Base-by-base conservation (phyloP, 768 basidiomycete species). In the Boletus vermiculosoides region DNA sequence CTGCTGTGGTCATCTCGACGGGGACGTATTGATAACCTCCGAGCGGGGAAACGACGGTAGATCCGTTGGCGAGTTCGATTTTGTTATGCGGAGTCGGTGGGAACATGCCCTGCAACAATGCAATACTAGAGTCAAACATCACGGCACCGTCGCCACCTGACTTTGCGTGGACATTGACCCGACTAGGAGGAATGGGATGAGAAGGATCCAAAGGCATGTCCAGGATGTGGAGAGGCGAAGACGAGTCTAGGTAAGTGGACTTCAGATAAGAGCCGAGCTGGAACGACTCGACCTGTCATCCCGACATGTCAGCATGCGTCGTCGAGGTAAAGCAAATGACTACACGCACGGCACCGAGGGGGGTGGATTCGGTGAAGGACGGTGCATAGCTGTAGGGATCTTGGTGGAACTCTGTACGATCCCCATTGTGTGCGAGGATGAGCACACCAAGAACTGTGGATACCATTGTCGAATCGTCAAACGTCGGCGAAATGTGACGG, bases 11-110 rank as follows among this genome's bases (percentile, higher is more conserved):
- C 69, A 72, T 68, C 69, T 91, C 89, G 49, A 94, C 87, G 31
- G 91, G 89, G 53, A 94, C 82, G 62, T 94, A 94, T 73, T 92
- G 90, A 73, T 93, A 94, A 1, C 90, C 89, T 9, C 85, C 84
- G 28, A 94, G 80, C n/a, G 92, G 90, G 8, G 88, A 82, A 25
- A 83, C 77, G 56, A 94, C 72, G 25, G 76, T 81, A 22, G 85
- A 84, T 63, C 86, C 88, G 65, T 94, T 91, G 9, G 92, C 90
- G 23, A 95, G 83, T 10, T 77, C 77, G 55, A 88, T 86, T 65
- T 79, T 83, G 74, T 89, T 88, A 44, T 79, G 78, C 7, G 77
- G 72, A 55, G 80, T 88, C 3, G 91, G 90, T 7, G 92, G 91
- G 79, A 87, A 92, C 58, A 94, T 76, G 11, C 92, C 91, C 67